A percentile compares a stretch with the other conserved stretches of the same genome.
Evolutionary conservation across 1,284 basidiomycete genomes (phyloP).

Genomic region (Cystobasidiaceae sp.): DNA sequence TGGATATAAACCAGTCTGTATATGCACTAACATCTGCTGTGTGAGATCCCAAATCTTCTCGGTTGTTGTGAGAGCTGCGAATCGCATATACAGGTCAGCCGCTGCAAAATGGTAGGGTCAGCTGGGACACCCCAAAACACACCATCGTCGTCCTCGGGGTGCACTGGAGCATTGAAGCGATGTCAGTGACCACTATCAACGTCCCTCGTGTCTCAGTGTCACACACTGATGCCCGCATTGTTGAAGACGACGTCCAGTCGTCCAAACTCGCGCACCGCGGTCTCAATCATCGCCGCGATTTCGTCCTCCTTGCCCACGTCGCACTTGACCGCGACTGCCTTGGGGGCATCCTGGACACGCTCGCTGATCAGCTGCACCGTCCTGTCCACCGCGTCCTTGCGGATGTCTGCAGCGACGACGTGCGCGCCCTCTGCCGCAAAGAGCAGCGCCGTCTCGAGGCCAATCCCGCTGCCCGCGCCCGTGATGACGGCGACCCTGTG

Average conservation of each 20-base stretch:
- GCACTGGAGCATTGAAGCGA: conserved; percentile 4
- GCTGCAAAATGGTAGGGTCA: too few species aligned
- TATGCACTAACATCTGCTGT: conserved; percentile 29
- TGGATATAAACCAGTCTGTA: too few species aligned
- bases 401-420: conserved; percentile 75
- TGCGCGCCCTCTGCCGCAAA: conserved; percentile 87
- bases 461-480: conserved; percentile 85
- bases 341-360: conserved; percentile 57
- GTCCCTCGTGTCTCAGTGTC: too few species aligned
- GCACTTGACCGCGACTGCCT: conserved; percentile 66
- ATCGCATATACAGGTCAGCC: too few species aligned
- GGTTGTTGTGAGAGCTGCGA: conserved; percentile 76
- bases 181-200: too few species aligned
- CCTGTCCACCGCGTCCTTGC: conserved; percentile 64
- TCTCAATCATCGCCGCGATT: conserved; percentile 72
- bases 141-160: conserved; percentile 27
- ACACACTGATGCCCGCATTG: conserved; percentile 30
- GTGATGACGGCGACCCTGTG: conserved; percentile 69
- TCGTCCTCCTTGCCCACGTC: conserved; percentile 86
- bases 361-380: conserved; percentile 61
- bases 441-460: conserved; percentile 82
- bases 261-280: conserved; percentile 75
- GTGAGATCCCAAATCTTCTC: conserved; percentile 74
- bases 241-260: conserved; percentile 79
- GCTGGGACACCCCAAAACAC: neutral